Evolutionary conservation across 805 yeast genomes (phyloP).

Genomic region (Komagataella populi): DNA sequence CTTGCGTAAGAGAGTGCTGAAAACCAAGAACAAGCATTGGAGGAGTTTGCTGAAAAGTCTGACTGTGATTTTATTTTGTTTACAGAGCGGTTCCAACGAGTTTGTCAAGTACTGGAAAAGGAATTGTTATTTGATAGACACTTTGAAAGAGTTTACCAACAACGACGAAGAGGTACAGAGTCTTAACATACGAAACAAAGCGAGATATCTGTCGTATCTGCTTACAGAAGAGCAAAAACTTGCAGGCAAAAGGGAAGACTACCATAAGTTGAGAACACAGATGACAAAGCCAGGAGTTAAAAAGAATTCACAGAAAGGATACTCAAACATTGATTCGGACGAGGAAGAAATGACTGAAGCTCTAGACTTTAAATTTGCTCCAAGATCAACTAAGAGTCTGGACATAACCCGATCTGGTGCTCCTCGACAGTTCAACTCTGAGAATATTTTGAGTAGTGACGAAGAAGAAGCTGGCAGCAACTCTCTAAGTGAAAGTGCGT

Average conservation of each 20-base stretch:
- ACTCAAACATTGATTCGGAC: constrained; percentile 12
- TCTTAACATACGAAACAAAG: constrained; percentile 23
- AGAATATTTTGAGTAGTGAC: constrained; percentile 7
- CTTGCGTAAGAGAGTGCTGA: constrained; percentile 25
- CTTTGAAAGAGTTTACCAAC: constrained; percentile 14
- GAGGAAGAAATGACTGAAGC: constrained; percentile 6
- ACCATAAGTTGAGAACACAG: constrained; percentile 24
- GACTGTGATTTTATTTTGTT: constrained; percentile 34
- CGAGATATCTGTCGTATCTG: constrained; percentile 17
- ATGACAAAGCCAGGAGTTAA: constrained; percentile 26
- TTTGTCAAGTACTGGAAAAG: constrained; percentile 34
- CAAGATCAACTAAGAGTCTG: constrained; percentile 13
- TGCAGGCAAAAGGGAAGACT: constrained; percentile 24
- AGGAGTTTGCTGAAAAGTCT: constrained; percentile 32
- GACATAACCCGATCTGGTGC: constrained; percentile 12
- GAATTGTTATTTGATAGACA: constrained; percentile 18
- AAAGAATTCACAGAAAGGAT: constrained; percentile 6
- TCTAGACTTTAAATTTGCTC: not conserved
- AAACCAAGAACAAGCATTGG: constrained; percentile 17
- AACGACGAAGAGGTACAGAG: constrained; percentile 10
- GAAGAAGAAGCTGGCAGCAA: constrained; percentile 3
- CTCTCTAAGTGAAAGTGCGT: not conserved
- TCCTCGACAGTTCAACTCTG: constrained; percentile 4
- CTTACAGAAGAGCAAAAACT: constrained; percentile 20
- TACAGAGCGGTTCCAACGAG: constrained; percentile 39